Percentiles rank a stretch among this genome's conserved stretches.
phyloP scores from a whole-genome alignment of 306 rosid genomes.

The Astragalus glycyphyllos region DNA sequence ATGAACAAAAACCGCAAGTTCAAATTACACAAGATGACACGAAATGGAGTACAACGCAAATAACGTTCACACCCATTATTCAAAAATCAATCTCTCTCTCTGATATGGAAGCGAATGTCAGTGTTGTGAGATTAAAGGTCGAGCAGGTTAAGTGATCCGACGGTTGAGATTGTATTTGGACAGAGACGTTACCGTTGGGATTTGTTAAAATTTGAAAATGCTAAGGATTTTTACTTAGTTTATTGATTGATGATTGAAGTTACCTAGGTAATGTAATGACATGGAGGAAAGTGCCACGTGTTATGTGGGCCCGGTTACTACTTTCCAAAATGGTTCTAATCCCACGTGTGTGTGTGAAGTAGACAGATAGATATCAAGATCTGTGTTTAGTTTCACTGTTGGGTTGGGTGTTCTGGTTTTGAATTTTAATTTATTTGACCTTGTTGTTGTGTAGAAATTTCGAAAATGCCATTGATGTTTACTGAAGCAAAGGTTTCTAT shows the following conservation, averaged over 20 bases:
- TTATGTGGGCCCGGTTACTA: conserved; percentile 41
- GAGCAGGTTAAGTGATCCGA: conserved; percentile 48
- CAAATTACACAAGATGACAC: conserved; percentile 47
- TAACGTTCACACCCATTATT: conserved; percentile 51
- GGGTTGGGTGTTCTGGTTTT: background rate
- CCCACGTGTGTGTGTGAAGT: conserved; percentile 61
- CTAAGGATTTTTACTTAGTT: conserved; percentile 35
- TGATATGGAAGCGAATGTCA: conserved; percentile 43
- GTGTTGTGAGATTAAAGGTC: conserved; percentile 43
- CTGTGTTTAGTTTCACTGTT: conserved; percentile 21
- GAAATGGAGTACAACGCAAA: background rate
- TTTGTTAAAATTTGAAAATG: conserved; percentile 62
- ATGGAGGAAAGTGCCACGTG: conserved; percentile 54
- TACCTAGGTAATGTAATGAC: conserved; percentile 42
- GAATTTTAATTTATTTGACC: conserved; percentile 36
- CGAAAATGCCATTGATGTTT: conserved; percentile 37
- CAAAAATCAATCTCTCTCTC: conserved; percentile 62
- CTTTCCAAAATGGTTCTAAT: conserved; percentile 43
- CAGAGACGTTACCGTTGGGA: conserved; percentile 76
- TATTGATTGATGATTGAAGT: too few species aligned
- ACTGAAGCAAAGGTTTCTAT: background rate
- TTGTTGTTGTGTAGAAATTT: background rate
- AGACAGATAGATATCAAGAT: conserved; percentile 30
- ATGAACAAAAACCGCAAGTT: conserved; percentile 37
- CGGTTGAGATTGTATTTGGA: conserved; percentile 49